Conservation (phyloP, 805 yeast species). For the Candida michaelii region DNA sequence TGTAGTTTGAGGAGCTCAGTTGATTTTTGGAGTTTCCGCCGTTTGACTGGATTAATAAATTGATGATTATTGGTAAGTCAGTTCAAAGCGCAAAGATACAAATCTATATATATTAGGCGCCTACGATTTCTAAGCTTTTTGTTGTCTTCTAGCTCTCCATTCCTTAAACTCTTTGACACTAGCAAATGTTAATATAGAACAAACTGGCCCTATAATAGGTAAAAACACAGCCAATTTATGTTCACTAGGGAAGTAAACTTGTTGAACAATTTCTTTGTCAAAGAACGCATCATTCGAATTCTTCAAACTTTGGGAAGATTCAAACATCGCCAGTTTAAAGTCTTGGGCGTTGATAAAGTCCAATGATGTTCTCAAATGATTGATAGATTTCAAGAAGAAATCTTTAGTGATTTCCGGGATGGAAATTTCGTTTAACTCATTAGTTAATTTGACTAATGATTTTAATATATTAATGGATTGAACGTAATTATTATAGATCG, state of each 20-base stretch:
- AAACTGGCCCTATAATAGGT: conserved; percentile 85
- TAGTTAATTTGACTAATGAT: conserved; percentile 68
- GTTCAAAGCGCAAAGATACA: too few species aligned
- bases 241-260: conserved; percentile 91
- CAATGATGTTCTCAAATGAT: conserved; percentile 38
- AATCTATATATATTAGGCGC: too few species aligned
- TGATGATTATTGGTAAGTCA: too few species aligned
- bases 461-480: conserved; percentile 67
- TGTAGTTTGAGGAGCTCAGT: too few species aligned
- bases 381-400: conserved; percentile 55
- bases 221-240: conserved; percentile 92
- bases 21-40: too few species aligned
- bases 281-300: conserved; percentile 80
- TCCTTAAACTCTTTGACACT: conserved; percentile 34
- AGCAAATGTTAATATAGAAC: conserved; percentile 60
- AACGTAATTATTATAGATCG: conserved; percentile 56
- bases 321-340: conserved; percentile 30
- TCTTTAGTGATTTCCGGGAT: conserved; percentile 71
- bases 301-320: conserved; percentile 54
- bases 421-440: conserved; percentile 73
- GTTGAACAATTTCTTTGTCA: conserved; percentile 93
- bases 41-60: too few species aligned
- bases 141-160: too few species aligned
- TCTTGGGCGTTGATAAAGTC: conserved; percentile 25
- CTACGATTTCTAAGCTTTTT: too few species aligned